These are phyloP conservation scores for Hericium alpestre DNA, from an alignment of 768 basidiomycete species.

Conservation along the genomic window DNA sequence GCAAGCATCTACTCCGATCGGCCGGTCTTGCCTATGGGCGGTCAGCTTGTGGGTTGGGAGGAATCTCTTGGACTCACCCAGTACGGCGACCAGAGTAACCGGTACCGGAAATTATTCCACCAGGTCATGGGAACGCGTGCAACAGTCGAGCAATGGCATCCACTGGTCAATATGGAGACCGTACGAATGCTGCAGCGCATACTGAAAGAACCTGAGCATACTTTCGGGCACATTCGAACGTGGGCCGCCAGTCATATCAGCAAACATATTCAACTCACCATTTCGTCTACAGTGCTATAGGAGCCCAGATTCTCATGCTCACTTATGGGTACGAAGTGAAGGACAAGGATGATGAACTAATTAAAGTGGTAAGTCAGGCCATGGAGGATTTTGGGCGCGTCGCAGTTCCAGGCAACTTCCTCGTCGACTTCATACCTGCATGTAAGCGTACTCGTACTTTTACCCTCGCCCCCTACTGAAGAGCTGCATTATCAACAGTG, in stretches of 20 bases:
- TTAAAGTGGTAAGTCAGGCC: background rate
- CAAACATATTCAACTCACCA: background rate
- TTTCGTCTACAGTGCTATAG: background rate
- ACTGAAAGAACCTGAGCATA: conserved; percentile 9
- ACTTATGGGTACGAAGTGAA: conserved; percentile 1
- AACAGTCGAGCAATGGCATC: conserved; percentile 10
- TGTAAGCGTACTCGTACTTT: background rate
- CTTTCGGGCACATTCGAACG: conserved; percentile 13
- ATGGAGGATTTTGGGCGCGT: background rate
- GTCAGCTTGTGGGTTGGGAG: conserved; percentile 11
- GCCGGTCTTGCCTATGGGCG: conserved; percentile 11
- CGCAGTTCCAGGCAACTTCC: background rate
- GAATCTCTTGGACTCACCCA: conserved; percentile 10
- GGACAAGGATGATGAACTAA: background rate
- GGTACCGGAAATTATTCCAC: conserved; percentile 11
- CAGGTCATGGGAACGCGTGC: conserved; percentile 9
- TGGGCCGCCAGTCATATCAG: background rate
- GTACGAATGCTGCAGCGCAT: conserved; percentile 6
- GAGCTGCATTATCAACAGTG: background rate
- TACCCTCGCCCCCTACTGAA: background rate
- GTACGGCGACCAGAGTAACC: conserved; percentile 11
- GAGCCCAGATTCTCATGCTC: background rate
- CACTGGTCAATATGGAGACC: conserved; percentile 11
- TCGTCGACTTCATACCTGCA: background rate
- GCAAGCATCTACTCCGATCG: conserved; percentile 16